Evolutionary conservation across 352 stramenopile species (phyloP), one percentile per base, ranked within the genome.

Genomic region (Paralagenidium karlingii): DNA sequence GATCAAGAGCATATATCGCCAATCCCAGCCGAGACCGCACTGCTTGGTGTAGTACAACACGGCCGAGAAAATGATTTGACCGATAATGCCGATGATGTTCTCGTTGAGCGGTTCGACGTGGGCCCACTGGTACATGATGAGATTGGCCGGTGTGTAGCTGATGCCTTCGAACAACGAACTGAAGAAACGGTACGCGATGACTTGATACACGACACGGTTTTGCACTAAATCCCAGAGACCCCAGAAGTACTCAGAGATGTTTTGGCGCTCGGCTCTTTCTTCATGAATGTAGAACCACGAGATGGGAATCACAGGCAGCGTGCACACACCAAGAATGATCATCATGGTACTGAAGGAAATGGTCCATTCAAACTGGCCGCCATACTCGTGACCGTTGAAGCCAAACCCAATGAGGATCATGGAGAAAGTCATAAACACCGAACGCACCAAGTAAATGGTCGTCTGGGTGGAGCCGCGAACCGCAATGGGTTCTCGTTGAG

Each of bases 91-190:
- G 8, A 60, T 55, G 25, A 81, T 46, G 0, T 57, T 40, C 19
- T 63, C 74, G 3, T 73, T 48, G 66, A 82, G 79, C 1, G 41
- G 50, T 24, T 68, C 27, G 21, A 85, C 53, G 10, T 53, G n/a
- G 2, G 69, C 61, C 77, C 74, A 87, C 25, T 69, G 75, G 10
- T 53, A 61, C 37, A 74, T 58, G 36, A 90, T 71, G 2, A 55
- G 53, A 5, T 63, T 34, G 1, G 48, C 54, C 1, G 70, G 57
- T 9, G 63, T 82, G 15, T 74, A 62, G 3, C 51, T 63, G 29
- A 80, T 74, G 27, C 61, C 31, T 24, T 51, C 58, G 38, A 76
- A 60, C 34, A 74, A 51, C 21, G 64, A 51, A 10, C 51, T 46
- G 47, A 76, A 69, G 38, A 80, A 76, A 6, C 55, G 51, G 55